A percentile compares a stretch with the other conserved stretches of the same genome.
phyloP scores from a whole-genome alignment of 2,329 filamentous ascomycete species.

The Xylaria sp. region DNA sequence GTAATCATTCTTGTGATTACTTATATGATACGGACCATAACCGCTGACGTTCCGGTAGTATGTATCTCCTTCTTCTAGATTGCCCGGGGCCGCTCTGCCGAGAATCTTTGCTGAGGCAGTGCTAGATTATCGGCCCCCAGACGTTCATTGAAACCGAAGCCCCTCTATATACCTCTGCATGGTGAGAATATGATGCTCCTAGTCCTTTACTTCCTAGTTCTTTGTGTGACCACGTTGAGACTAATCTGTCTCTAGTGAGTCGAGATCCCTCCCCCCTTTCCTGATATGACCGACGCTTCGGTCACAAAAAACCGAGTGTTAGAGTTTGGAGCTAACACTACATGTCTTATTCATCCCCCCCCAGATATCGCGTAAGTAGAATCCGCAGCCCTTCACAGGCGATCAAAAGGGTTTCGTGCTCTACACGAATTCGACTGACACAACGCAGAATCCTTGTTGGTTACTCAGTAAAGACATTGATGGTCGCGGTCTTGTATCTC shows the following conservation, averaged over 20 bases:
- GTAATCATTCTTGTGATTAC: not conserved
- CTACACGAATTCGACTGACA: not conserved
- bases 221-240: not conserved
- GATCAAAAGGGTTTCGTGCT: not conserved
- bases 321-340: not conserved
- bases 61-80: not conserved
- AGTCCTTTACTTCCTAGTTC: not conserved
- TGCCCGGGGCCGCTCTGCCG: no score
- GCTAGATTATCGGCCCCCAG: constrained; percentile 31
- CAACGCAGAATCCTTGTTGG: constrained; percentile 57
- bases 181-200: constrained; percentile 2
- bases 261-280: not conserved
- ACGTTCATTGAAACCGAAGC: constrained; percentile 52
- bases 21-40: not conserved
- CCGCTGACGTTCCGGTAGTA: constrained; percentile 22
- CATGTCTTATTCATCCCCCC: not conserved
- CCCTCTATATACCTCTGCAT: constrained; percentile 55
- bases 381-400: not conserved
- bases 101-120: not conserved
- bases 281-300: no score
- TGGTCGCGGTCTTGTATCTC: constrained; percentile 56
- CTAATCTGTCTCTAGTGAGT: constrained; percentile 21
- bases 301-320: not conserved
- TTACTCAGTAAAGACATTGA: constrained; percentile 57
- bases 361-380: constrained; percentile 48